phyloP scores from a whole-genome alignment of 192 early-diverging fungal genomes.

The Linnemannia exigua region DNA sequence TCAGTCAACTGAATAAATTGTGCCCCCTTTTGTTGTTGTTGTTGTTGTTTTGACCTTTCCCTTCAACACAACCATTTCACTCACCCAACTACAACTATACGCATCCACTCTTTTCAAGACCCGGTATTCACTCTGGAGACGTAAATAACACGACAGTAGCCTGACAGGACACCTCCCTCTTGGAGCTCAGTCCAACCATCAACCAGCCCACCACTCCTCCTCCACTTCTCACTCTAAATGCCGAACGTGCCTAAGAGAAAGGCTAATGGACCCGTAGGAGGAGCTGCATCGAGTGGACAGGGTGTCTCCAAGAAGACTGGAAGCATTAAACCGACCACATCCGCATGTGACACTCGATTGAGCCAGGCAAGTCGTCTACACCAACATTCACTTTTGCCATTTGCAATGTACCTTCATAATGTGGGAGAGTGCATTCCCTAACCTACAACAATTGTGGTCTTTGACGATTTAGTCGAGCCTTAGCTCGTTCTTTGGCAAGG shows the following conservation, averaged over 20 bases:
- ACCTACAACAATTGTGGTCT: neutral
- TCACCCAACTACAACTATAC: too few species aligned
- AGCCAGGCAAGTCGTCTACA: slow-evolving; percentile 17
- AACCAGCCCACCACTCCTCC: neutral
- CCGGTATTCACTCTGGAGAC: too few species aligned
- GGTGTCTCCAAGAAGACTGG: neutral
- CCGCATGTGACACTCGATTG: neutral
- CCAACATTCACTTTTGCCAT: neutral
- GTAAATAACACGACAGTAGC: too few species aligned
- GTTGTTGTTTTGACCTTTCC: too few species aligned
- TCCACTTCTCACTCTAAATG: neutral
- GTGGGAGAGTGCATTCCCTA: neutral
- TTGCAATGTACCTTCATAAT: too few species aligned
- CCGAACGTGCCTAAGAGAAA: slow-evolving; percentile 24
- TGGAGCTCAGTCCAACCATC: too few species aligned
- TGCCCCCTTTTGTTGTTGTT: too few species aligned
- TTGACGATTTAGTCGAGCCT: slow-evolving; percentile 10
- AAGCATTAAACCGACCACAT: neutral
- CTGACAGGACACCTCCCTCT: too few species aligned
- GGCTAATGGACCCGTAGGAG: neutral
- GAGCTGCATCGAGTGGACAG: neutral
- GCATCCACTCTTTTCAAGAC: too few species aligned
- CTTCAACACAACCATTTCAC: too few species aligned
- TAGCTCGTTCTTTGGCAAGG: slow-evolving; percentile 25
- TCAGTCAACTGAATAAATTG: too few species aligned